Conservation (phyloP, 2,329 filamentous ascomycete species). For the Xylariaceae sp. region DNA sequence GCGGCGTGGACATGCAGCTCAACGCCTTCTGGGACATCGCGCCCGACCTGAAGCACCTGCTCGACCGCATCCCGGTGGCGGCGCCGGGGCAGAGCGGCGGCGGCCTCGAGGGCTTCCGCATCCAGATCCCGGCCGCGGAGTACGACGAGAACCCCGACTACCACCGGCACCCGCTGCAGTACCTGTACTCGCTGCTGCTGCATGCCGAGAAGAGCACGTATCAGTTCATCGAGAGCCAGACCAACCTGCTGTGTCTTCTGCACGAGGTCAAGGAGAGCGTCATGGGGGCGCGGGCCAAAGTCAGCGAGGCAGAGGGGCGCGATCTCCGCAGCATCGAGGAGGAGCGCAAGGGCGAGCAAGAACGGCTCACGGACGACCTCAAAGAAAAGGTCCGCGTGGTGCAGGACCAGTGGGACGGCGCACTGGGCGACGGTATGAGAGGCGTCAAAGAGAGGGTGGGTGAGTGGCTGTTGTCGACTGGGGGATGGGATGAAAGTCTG, state of each 20-base stretch:
- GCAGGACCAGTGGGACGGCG: slow-evolving; percentile 86
- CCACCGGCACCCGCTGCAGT: slow-evolving; percentile 76
- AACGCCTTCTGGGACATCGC: slow-evolving; percentile 98
- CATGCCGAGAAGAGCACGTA: slow-evolving; percentile 92
- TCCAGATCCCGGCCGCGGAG: slow-evolving; percentile 75
- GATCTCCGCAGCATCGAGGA: slow-evolving; percentile 37
- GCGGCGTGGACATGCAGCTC: slow-evolving; percentile 86
- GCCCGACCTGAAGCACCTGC: slow-evolving; percentile 70
- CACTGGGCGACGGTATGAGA: slow-evolving; percentile 72
- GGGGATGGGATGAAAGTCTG: slow-evolving; percentile 82
- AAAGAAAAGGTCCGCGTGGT: slow-evolving; percentile 92
- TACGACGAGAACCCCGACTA: slow-evolving; percentile 84
- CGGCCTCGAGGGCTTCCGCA: slow-evolving; percentile 47
- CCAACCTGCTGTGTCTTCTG: slow-evolving; percentile 80
- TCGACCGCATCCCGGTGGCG: slow-evolving; percentile 68
- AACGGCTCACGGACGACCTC: slow-evolving; percentile 74
- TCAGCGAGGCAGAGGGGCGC: slow-evolving; percentile 59
- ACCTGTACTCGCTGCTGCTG: slow-evolving; percentile 77
- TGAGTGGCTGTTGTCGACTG: slow-evolving; percentile 66
- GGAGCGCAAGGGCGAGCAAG: slow-evolving; percentile 33
- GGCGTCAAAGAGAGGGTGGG: slow-evolving; percentile 71
- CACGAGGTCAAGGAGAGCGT: slow-evolving; percentile 85
- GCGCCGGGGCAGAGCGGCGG: slow-evolving; percentile 35
- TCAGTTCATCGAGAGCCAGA: slow-evolving; percentile 95
- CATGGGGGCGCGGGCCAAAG: slow-evolving; percentile 57